Base-by-base conservation (phyloP, 768 basidiomycete species). In the Clathrus columnatus region DNA sequence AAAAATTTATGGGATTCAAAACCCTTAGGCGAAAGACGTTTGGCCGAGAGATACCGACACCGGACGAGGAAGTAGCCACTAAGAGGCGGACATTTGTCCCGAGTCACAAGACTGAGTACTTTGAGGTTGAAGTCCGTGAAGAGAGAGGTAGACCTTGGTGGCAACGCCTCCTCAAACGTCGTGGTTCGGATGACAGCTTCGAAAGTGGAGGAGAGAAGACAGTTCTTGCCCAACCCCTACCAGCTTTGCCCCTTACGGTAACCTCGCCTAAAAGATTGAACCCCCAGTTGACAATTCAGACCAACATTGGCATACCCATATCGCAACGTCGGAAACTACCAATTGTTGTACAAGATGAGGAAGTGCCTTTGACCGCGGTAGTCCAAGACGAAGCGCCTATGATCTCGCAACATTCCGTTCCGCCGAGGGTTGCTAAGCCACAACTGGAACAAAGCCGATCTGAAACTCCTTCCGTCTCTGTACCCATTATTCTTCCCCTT, bases 11-110 rank as follows among this genome's bases (percentile, higher is more conserved):
- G 72, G 68, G 62, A 80, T 62, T 79, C 21, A 69, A 73, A 65
- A 71, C 75, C 21, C 60, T 79, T 52, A 73, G 77, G 10, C 71
- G 71, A 60, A 78, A 72, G 62, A 68, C 69, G 20, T 52, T 59
- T 42, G 67, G 65, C 0, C 68, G 65, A 30, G 70, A 74, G 51
- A 49, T 41, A 50, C 58, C 51, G 24, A 58, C 64, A 27, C 51
- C 57, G 5, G 61, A 56, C 21, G 57, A 56, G 27, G 29, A 46
- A 42, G 41, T 50, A n/a, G 51, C 28, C 23, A 21, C 18, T 2
- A 21, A 30, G 48, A 36, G 36, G n/a, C 36, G n/a, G 36, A 36
- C 36, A 2, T 46, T 14, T 23, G 20, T 10, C 24, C 20, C 48
- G 18, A 54, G 56, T 16, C 30, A 52, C 14, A 23, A 27, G 18